phyloP scores from a whole-genome alignment of 2,329 filamentous ascomycete genomes.

The Apiospora pterosperma region DNA sequence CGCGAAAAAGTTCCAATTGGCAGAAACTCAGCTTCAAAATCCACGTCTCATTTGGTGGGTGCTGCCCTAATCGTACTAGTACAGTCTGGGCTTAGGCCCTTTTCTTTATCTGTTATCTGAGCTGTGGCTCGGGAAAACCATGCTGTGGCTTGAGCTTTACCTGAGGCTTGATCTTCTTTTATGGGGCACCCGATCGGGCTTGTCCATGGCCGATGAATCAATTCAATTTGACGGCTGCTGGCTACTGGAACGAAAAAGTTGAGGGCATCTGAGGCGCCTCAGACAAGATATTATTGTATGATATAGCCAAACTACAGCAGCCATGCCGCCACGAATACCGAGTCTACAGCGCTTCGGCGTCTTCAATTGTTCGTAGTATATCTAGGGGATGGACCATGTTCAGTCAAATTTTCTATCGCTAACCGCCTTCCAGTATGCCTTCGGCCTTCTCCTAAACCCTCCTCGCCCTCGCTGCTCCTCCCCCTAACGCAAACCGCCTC shows the following conservation, averaged over 20 bases:
- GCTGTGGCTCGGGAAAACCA: not conserved
- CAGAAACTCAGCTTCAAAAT: slow-evolving; percentile 3
- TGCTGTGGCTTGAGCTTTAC: not conserved
- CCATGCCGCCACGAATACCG: slow-evolving; percentile 67
- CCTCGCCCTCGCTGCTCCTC: slow-evolving; percentile 42
- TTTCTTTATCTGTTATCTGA: not conserved
- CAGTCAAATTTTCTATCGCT: slow-evolving; percentile 18
- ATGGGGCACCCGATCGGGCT: not conserved
- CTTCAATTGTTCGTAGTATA: slow-evolving; percentile 52
- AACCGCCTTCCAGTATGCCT: slow-evolving; percentile 49
- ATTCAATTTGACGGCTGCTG: not conserved
- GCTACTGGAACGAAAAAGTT: not conserved
- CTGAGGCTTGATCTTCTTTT: not conserved
- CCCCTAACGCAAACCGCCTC: slow-evolving; percentile 61
- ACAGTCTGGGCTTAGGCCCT: not conserved
- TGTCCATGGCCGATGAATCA: not conserved
- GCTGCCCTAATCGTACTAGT: not conserved
- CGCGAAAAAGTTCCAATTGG: slow-evolving; percentile 2
- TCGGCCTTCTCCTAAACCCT: slow-evolving; percentile 46
- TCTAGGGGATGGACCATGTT: not conserved
- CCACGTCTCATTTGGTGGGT: not conserved
- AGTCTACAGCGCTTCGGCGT: slow-evolving; percentile 56
- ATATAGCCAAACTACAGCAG: not conserved
- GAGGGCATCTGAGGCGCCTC: not conserved
- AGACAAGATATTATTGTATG: not conserved